Conservation (phyloP, 352 stramenopile species). For the Phytophthora sp. region DNA sequence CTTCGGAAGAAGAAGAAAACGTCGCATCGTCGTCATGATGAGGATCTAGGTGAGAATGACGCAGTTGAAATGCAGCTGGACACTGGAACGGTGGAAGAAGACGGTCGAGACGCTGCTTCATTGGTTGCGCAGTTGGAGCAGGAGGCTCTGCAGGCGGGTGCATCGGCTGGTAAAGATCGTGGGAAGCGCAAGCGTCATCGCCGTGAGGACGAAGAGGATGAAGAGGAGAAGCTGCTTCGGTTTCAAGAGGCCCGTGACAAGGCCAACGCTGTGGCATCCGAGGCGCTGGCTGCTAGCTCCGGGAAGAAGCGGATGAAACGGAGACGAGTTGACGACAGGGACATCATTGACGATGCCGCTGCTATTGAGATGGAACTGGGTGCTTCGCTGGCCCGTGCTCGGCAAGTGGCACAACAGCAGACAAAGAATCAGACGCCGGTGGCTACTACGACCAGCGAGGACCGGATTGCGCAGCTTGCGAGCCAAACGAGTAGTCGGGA, state of each 20-base stretch:
- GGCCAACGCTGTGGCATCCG: constrained; percentile 54
- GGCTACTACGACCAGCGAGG: constrained; percentile 46
- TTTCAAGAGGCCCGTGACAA: constrained; percentile 80
- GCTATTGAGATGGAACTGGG: constrained; percentile 76
- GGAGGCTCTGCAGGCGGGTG: constrained; percentile 46
- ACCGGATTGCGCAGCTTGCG: constrained; percentile 66
- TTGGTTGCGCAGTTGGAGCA: constrained; percentile 73
- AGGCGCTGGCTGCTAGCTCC: constrained; percentile 43
- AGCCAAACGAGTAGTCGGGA: constrained; percentile 47
- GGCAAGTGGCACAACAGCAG: constrained; percentile 58
- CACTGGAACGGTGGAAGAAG: constrained; percentile 15
- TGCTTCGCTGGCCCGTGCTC: constrained; percentile 73
- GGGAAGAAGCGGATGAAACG: constrained; percentile 51
- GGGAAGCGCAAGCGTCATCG: constrained; percentile 54
- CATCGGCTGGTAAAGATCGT: constrained; percentile 48
- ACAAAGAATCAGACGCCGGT: constrained; percentile 17
- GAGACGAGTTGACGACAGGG: constrained; percentile 42
- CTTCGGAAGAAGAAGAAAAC: constrained; percentile 81
- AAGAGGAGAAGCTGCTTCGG: constrained; percentile 55
- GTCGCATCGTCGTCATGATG: constrained; percentile 54
- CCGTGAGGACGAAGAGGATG: constrained; percentile 50
- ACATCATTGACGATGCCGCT: constrained; percentile 56
- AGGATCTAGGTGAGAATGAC: constrained; percentile 47
- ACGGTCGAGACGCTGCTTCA: constrained; percentile 23
- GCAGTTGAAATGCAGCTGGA: constrained; percentile 33